Evolutionary conservation across 352 stramenopile species (phyloP), one percentile per base, ranked within the genome.

Genomic region (Phytophthora syringae): DNA sequence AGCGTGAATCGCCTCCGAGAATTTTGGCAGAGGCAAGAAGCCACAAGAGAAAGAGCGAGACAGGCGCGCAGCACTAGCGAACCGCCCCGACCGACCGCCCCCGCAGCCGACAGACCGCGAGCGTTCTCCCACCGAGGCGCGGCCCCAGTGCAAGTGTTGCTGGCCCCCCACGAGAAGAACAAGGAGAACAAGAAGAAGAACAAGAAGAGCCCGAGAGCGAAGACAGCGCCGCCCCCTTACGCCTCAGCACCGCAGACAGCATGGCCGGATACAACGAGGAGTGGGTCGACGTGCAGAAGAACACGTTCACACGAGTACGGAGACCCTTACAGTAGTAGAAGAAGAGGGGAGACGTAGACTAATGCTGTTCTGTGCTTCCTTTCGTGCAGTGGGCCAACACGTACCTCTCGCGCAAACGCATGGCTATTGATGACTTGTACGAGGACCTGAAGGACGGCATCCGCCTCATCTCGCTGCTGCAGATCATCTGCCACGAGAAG

Each of bases 211-310:
- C 71, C 16, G 58, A 77, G 56, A 56, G 34, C 22, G 57, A 79
- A 28, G 16, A n/a, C 10, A 48, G 11, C n/a, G n/a, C n/a, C n/a
- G 18, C 39, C 67, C 15, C 66, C 45, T 40, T 52, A 51, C 18
- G 24, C 50, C 34, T 34, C 20, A 59, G 50, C 37, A 42, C 13
- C 28, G 52, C 62, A 24, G 59, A 71, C 27, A 75, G 43, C 62
- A 90, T 90, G 84, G 77, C 77, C 48, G 80, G 80, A 65, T 83
- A 80, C 60, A 78, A 71, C 51, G 86, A 93, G 48, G 87, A 95
- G 71, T 97, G 90, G 90, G 84, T 97, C 44, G 87, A 94, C 57
- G 84, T 97, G 45, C 91, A 97, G 77, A 97, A 96, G 72, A 96
- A 82, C 74, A 97, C 91, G 7, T 97, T 97, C 74, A 97, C 90